Base-by-base conservation (phyloP, 2,329 filamentous ascomycete species). In the Diplodia intermedia region DNA sequence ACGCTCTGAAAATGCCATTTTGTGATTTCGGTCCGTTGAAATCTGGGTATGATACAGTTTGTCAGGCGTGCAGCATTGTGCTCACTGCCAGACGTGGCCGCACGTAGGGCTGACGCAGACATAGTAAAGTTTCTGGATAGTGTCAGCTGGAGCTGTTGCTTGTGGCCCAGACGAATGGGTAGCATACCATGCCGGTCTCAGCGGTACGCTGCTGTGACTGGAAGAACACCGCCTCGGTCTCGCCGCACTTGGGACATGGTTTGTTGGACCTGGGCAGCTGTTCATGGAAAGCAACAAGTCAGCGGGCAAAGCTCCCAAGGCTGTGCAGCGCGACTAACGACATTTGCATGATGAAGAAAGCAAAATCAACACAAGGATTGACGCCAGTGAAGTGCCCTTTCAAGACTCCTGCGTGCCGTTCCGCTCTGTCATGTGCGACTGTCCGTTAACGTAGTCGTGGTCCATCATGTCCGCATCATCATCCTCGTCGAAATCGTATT, bases 181-280 rank as follows among this genome's bases (percentile, higher is more conserved):
- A 43, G 73, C 91, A 85, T 82, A 98, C 95, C 95, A 99, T 99
- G 83, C 95, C 95, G 54, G 95, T 99, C 81, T 98, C 94, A 60
- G 93, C 92, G 73, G 91, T 97, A 81, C 95, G 91, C 84, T 98
- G 94, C 79, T 99, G 95, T 70, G 94, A 97, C 83, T 99, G 95
- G 85, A 99, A 99, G 83, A 97, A 99, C 69, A 99, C 96, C 55
- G 94, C 93, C 82, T 98, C 94, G 73, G 89, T 88, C 79, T 95
- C 91, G 72, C 87, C 86, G 85, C 96, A 99, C 73, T 85, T 86
- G 65, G 93, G 93, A 82, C 95, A 99, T 69, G 86, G 86, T 82
- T 91, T 93, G 79, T 93, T 92, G 75, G 93, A 90, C 75, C 94
- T 90, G 71, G 95, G 95, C 79, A 98, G 91, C 94, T 97, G 88